These are phyloP conservation scores for Astrothelium subdiscretum DNA, from an alignment of 495 filamentous ascomycete species.

Conservation along the genomic window DNA sequence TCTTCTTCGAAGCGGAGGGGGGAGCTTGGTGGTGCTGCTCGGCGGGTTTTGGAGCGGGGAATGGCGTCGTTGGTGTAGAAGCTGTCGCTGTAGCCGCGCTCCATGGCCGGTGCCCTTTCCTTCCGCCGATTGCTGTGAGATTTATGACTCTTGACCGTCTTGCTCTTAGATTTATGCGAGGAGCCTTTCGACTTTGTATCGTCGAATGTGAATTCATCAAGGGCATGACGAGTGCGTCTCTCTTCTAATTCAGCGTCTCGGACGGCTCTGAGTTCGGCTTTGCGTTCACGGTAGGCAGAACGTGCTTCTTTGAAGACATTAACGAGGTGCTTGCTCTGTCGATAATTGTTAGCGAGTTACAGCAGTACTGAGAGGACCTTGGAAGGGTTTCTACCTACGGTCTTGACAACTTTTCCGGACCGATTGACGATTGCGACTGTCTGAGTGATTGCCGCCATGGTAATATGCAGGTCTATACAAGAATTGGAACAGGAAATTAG, in stretches of 20 bases:
- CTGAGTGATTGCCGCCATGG: constrained; percentile 38
- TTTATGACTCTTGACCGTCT: constrained; percentile 10
- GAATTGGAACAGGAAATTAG: not conserved
- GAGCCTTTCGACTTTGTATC: constrained; percentile 37
- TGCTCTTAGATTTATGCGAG: constrained; percentile 28
- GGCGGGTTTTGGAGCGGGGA: constrained; percentile 1
- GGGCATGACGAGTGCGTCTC: constrained; percentile 36
- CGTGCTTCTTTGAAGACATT: constrained; percentile 81
- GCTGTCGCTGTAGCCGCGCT: constrained; percentile 27
- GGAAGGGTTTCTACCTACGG: constrained; percentile 44
- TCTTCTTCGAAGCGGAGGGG: constrained; percentile 11
- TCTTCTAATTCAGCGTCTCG: constrained; percentile 37
- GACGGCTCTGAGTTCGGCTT: constrained; percentile 60
- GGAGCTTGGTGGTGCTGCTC: constrained; percentile 13
- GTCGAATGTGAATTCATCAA: constrained; percentile 39
- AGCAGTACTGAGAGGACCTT: not conserved
- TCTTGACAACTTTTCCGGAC: constrained; percentile 85
- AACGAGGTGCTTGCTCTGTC: constrained; percentile 76
- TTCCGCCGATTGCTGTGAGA: constrained; percentile 6
- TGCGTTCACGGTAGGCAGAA: constrained; percentile 71
- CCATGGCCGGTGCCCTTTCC: constrained; percentile 19
- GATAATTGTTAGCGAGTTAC: constrained; percentile 19
- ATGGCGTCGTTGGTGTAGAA: constrained; percentile 25
- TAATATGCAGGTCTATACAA: not conserved
- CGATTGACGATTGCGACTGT: constrained; percentile 86